Evolutionary conservation across 805 yeast species (phyloP).

Genomic region (Suhomyces sp.): DNA sequence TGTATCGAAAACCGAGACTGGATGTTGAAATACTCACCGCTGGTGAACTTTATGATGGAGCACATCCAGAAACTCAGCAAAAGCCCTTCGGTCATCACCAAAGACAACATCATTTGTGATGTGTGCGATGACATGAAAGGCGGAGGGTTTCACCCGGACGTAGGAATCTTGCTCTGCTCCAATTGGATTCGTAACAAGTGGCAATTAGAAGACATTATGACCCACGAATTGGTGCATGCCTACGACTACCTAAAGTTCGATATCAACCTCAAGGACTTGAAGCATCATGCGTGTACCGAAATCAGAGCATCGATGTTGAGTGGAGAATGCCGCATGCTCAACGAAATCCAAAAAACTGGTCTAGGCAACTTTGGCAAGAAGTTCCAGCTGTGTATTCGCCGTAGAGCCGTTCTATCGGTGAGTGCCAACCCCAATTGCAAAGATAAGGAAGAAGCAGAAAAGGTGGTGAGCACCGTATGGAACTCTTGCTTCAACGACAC

Average conservation of each 20-base stretch:
- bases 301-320: slow-evolving; percentile 88
- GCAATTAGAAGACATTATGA: slow-evolving; percentile 84
- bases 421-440: slow-evolving; percentile 82
- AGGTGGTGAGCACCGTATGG: slow-evolving; percentile 84
- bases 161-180: slow-evolving; percentile 84
- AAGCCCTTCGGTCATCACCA: slow-evolving; percentile 40
- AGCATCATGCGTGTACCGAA: slow-evolving; percentile 96
- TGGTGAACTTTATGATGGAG: slow-evolving; percentile 81
- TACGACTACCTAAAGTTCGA: slow-evolving; percentile 87
- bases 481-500: slow-evolving; percentile 92
- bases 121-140: slow-evolving; percentile 76
- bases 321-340: slow-evolving; percentile 92
- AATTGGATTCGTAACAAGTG: slow-evolving; percentile 71
- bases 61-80: slow-evolving; percentile 65
- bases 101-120: slow-evolving; percentile 66
- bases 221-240: slow-evolving; percentile 92
- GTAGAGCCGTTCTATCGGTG: slow-evolving; percentile 86
- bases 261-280: slow-evolving; percentile 78
- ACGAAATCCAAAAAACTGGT: slow-evolving; percentile 65
- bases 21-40: slow-evolving; percentile 78
- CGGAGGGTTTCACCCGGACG: slow-evolving; percentile 92
- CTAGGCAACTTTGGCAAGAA: slow-evolving; percentile 63
- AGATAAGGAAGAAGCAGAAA: slow-evolving; percentile 67
- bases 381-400: slow-evolving; percentile 84
- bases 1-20: slow-evolving; percentile 80